Evolutionary conservation across 805 yeast species (phyloP), one percentile per base, ranked within the genome.

Genomic region (Komagataella ulmi): DNA sequence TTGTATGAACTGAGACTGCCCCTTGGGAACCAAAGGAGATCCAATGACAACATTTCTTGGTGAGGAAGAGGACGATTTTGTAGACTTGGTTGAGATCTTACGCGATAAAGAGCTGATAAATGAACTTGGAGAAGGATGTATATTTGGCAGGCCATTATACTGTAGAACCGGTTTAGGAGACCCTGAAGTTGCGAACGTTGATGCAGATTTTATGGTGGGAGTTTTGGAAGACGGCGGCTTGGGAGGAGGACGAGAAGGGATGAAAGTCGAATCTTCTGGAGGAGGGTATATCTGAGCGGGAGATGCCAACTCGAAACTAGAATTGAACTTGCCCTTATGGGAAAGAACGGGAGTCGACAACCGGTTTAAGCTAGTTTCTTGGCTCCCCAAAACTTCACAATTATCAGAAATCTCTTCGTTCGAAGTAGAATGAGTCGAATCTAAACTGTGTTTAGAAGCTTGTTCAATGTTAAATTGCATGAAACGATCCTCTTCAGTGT

Each of bases 191-290:
- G 49, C 14, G 43, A 50, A 53, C 14, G 51, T 52, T 17, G 56
- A 56, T 8, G 58, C 45, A 30, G 53, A 49, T 12, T 56, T 50
- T 4, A 52, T 24, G 12, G 5, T 46, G 44, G 49, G 14, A 8
- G 17, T n/a, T 21, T 10, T 23, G 14, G 44, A 23, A 10, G 45
- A 52, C 48, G 46, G 43, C 76, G 77, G 8, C 86, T 85, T 57
- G 75, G 87, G 87, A 0, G 87, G 85, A 0, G 87, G 86, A 55
- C 87, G 70, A 51, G 79, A 74, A 3, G 86, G 87, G 50, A 81
- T 80, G 55, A 75, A 81, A 58, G 56, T 48, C 24, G 24, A 21
- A 24, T 36, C 44, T 6, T 19, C 50, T 18, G 24, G 48, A 23
- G 30, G 19, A 36, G 24, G 48, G 17, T 46, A 19, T 36, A 24